Evolutionary conservation across 495 filamentous ascomycete species (phyloP).

Genomic region (Xylaria curta): DNA sequence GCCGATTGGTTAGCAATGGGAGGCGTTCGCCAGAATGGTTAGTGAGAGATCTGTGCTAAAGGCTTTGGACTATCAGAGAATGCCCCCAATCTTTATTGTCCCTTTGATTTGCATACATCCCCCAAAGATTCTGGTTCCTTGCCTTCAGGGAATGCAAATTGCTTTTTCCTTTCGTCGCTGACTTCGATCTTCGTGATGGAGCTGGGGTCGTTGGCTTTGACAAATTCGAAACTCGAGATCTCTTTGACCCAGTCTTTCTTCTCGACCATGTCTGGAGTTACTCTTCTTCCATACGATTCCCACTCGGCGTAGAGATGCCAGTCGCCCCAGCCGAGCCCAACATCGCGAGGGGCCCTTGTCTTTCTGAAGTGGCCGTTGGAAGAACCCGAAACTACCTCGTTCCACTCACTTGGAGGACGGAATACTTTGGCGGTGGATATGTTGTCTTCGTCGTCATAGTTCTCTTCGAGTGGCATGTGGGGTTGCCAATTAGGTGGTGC

Average conservation of each 20-base stretch:
- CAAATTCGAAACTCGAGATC: too few species aligned
- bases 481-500: background rate
- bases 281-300: background rate
- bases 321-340: background rate
- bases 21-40: too few species aligned
- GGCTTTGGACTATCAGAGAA: too few species aligned
- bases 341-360: background rate
- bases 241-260: background rate
- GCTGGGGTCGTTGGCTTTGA: too few species aligned
- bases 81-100: too few species aligned
- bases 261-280: background rate
- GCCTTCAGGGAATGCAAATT: too few species aligned
- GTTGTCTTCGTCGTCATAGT: background rate
- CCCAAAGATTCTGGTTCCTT: too few species aligned
- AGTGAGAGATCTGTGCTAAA: too few species aligned
- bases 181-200: too few species aligned
- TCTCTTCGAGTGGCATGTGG: background rate
- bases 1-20: too few species aligned
- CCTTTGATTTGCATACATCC: too few species aligned
- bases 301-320: background rate
- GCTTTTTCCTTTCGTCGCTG: too few species aligned
- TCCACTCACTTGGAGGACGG: background rate
- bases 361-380: background rate
- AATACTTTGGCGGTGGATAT: background rate
- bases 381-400: background rate